Conservation (phyloP, 2,329 filamentous ascomycete genomes). For the Penicillium thymicola region DNA sequence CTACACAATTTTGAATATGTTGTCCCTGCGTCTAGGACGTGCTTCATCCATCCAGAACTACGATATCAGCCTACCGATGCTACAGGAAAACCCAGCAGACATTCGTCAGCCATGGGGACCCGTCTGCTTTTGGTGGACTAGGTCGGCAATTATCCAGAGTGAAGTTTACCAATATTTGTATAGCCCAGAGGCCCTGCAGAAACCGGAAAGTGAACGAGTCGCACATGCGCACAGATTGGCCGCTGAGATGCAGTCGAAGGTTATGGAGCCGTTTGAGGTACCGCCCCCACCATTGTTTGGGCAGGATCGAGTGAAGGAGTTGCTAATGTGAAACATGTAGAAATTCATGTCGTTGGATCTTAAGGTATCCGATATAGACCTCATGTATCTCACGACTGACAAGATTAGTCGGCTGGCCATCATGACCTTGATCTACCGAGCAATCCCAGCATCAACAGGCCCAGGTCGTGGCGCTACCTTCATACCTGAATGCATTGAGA, state of each 20-base stretch:
- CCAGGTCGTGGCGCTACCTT: slow-evolving; percentile 28
- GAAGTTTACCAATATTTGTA: slow-evolving; percentile 60
- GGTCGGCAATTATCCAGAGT: slow-evolving; percentile 56
- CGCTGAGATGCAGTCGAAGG: slow-evolving; percentile 25
- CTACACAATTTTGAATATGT: slow-evolving; percentile 58
- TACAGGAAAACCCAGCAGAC: slow-evolving; percentile 10
- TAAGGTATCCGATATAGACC: slow-evolving; percentile 26
- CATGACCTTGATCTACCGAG: slow-evolving; percentile 41
- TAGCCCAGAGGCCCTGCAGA: slow-evolving; percentile 30
- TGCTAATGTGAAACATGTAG: slow-evolving; percentile 7
- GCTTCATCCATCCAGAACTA: slow-evolving; percentile 58
- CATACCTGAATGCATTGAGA: slow-evolving; percentile 36
- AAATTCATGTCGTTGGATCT: slow-evolving; percentile 4
- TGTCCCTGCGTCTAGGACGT: slow-evolving; percentile 59
- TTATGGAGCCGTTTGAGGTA: slow-evolving; percentile 34
- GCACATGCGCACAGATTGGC: slow-evolving; percentile 30
- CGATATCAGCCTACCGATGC: slow-evolving; percentile 52
- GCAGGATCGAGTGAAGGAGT: not conserved
- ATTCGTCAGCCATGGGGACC: slow-evolving; percentile 39
- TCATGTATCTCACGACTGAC: slow-evolving; percentile 30
- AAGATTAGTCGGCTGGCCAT: slow-evolving; percentile 38
- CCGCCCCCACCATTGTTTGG: not conserved
- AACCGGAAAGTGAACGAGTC: slow-evolving; percentile 26
- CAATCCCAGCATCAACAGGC: slow-evolving; percentile 33
- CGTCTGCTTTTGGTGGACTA: slow-evolving; percentile 55